Conservation (phyloP, 345 rosid genomes). For the Draba incana region DNA sequence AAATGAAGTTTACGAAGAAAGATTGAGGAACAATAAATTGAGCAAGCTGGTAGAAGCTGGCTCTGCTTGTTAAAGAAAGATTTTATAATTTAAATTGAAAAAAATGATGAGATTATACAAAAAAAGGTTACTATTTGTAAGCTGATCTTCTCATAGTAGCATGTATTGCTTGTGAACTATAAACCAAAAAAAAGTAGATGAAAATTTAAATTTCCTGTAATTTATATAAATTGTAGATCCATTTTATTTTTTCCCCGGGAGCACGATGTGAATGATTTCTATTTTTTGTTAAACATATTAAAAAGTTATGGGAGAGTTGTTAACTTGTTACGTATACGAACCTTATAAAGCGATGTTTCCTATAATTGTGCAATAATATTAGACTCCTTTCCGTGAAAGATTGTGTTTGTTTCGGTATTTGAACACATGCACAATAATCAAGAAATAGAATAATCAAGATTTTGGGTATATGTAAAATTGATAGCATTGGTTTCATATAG, state of each 20-base stretch:
- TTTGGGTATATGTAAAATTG: no score
- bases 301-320: slow-evolving; percentile 7
- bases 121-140: slow-evolving; percentile 30
- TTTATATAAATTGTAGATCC: slow-evolving; percentile 3
- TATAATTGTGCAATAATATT: slow-evolving; percentile 20
- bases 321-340: slow-evolving; percentile 27
- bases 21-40: slow-evolving; percentile 71
- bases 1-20: slow-evolving; percentile 59
- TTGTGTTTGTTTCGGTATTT: slow-evolving; percentile 17
- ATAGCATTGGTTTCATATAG: no score
- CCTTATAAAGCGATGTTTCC: slow-evolving; percentile 8
- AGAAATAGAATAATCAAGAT: background rate
- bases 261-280: slow-evolving; percentile 5
- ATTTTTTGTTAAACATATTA: slow-evolving; percentile 8
- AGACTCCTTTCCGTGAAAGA: slow-evolving; percentile 12
- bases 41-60: slow-evolving; percentile 73
- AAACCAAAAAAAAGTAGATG: background rate
- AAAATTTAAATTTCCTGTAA: slow-evolving; percentile 8
- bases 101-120: slow-evolving; percentile 22
- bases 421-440: background rate
- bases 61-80: slow-evolving; percentile 46
- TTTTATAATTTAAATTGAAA: slow-evolving; percentile 11
- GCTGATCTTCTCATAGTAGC: slow-evolving; percentile 29
- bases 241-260: slow-evolving; percentile 1
- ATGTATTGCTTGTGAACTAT: slow-evolving; percentile 24